phyloP scores from a whole-genome alignment of 768 basidiomycete species.

The Candolleomyces eurysporus region DNA sequence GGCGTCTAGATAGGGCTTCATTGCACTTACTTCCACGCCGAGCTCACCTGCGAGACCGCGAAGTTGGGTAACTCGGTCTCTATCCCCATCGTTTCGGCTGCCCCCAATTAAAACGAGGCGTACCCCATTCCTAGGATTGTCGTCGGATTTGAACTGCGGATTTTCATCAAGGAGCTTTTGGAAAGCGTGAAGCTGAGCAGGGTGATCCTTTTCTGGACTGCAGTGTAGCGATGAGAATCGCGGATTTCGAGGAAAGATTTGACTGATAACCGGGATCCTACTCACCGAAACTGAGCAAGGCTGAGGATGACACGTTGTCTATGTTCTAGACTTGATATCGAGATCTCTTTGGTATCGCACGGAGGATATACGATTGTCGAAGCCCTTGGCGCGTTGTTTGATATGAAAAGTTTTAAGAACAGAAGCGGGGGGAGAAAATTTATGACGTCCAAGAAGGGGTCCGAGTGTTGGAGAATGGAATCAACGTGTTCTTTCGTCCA shows the following conservation, averaged over 20 bases:
- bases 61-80: slow-evolving; percentile 62
- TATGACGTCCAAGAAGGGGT: slow-evolving; percentile 45
- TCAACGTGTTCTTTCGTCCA: slow-evolving; percentile 91
- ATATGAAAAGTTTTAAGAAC: slow-evolving; percentile 25
- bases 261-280: not conserved
- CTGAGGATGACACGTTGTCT: slow-evolving; percentile 74
- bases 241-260: not conserved
- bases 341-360: slow-evolving; percentile 80
- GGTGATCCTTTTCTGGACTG: slow-evolving; percentile 94
- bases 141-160: slow-evolving; percentile 51
- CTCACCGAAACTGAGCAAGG: slow-evolving; percentile 89
- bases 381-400: slow-evolving; percentile 20
- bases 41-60: slow-evolving; percentile 58
- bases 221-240: not conserved
- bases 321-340: slow-evolving; percentile 46
- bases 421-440: slow-evolving; percentile 44
- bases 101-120: slow-evolving; percentile 82
- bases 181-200: slow-evolving; percentile 74
- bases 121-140: slow-evolving; percentile 27
- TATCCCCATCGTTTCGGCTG: slow-evolving; percentile 76
- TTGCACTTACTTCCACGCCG: slow-evolving; percentile 53
- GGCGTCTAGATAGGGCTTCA: not conserved
- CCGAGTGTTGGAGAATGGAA: slow-evolving; percentile 60
- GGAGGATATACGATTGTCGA: slow-evolving; percentile 82
- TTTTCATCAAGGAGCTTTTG: slow-evolving; percentile 51